phyloP scores from a whole-genome alignment of 352 stramenopile species.

The Phytopythium aichiense region DNA sequence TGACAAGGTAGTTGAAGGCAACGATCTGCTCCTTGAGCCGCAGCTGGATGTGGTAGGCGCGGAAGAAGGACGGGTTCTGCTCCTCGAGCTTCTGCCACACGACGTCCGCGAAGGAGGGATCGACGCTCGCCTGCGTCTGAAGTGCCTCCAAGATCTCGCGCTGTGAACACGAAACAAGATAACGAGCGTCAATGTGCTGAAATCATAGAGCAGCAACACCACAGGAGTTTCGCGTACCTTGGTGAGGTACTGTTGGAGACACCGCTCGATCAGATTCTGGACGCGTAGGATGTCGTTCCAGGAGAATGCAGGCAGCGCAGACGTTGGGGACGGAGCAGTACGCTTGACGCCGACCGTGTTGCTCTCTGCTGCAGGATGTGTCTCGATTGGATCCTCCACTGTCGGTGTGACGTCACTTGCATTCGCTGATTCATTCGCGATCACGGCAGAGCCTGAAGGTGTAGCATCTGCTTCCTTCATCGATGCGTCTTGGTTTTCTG shows the following conservation, averaged over 20 bases:
- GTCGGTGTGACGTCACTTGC: not conserved
- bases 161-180: slow-evolving; percentile 14
- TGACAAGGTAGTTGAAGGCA: slow-evolving; percentile 90
- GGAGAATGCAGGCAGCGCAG: slow-evolving; percentile 41
- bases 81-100: slow-evolving; percentile 92
- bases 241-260: slow-evolving; percentile 88
- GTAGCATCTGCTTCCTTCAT: not conserved
- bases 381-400: not conserved
- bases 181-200: not conserved
- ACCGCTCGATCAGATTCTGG: slow-evolving; percentile 89
- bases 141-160: slow-evolving; percentile 60
- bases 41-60: slow-evolving; percentile 78
- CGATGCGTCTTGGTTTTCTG: not conserved
- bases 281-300: slow-evolving; percentile 89
- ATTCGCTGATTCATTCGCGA: not conserved
- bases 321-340: slow-evolving; percentile 18
- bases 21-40: slow-evolving; percentile 89
- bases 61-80: slow-evolving; percentile 89
- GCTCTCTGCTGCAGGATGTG: not conserved
- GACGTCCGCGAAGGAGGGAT: slow-evolving; percentile 77
- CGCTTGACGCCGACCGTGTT: slow-evolving; percentile 17
- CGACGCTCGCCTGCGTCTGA: slow-evolving; percentile 75
- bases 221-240: slow-evolving; percentile 42
- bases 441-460: not conserved
- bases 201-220: not conserved